Base-by-base conservation (phyloP, 768 basidiomycete species). In the Fibroporia radiculosa region DNA sequence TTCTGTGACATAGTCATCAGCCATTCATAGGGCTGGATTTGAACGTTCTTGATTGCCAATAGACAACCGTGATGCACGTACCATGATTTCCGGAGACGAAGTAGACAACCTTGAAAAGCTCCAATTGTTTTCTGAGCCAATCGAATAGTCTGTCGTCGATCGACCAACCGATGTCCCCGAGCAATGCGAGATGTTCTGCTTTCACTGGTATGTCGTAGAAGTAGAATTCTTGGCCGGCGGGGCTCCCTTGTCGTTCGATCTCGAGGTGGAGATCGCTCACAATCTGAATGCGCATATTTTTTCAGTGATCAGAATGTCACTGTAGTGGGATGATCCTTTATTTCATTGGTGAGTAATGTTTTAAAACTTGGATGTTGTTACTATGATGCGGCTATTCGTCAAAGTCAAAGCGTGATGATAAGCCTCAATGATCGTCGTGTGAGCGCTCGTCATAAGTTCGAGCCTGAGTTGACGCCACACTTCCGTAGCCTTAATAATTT, bases 71-170 rank as follows among this genome's bases (percentile, higher is more conserved):
- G 34, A 16, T 33, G 23, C 52, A 52, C 4, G 42, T 33, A 40
- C 51, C 64, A 48, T 68, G 66, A 45, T 66, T 68, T 27, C 63
- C 66, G 1, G 55, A 31, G 5, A 68, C 53, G 32, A 61, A 66
- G 42, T 66, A 61, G 7, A 68, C 56, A 2, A 20, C 42, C 34
- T 60, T 42, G 44, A 65, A 66, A 6, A 45, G 50, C 18, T 18
- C n/a, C 6, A 67, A 50, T 44, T 64, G 65, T 2, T 31, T 11
- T 26, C 54, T 42, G 6, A 68, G 48, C 59, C 62, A 67, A 7
- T 46, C 58, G 33, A 68, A 67, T 3, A 66, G 44, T 6, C 55
- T 47, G 10, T 52, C 53, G 23, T 66, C 55, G 6, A 44, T 25
- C 2, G 61, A 65, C 35, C 51, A 52, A 16, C 65, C 66, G 10